Evolutionary conservation across 768 basidiomycete species (phyloP).

Genomic region (Tulasnella sp.): DNA sequence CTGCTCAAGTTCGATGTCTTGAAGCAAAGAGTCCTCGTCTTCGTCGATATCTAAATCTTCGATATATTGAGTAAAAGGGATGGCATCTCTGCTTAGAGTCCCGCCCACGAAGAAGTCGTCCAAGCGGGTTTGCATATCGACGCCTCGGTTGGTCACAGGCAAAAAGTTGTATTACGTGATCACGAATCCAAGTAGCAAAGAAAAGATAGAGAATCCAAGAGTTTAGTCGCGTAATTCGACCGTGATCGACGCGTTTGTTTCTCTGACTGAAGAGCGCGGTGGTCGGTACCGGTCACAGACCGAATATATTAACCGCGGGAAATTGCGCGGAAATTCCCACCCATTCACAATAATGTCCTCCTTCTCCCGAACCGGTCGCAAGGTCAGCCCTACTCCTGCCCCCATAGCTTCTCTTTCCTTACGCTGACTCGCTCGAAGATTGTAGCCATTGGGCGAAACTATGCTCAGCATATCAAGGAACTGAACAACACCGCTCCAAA

Average conservation of each 20-base stretch:
- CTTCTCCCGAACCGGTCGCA: constrained; percentile 33
- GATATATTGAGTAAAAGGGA: constrained; percentile 5
- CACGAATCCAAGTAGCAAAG: not conserved
- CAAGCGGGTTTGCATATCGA: not conserved
- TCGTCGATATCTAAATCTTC: not conserved
- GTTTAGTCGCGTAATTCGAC: not conserved
- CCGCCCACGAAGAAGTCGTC: not conserved
- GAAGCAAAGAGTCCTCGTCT: not conserved
- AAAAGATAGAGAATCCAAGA: not conserved
- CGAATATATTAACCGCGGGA: not conserved
- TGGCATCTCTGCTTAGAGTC: not conserved
- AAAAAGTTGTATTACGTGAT: not conserved
- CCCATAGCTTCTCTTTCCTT: not conserved
- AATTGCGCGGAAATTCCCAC: not conserved
- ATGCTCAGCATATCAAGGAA: constrained; percentile 86
- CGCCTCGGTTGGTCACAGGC: not conserved
- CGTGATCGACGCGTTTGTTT: not conserved
- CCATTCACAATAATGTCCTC: constrained; percentile 31
- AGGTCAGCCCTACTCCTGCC: constrained; percentile 27
- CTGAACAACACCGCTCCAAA: constrained; percentile 82
- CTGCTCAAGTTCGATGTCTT: not conserved
- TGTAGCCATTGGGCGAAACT: constrained; percentile 94
- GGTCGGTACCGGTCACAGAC: not conserved
- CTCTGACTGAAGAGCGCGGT: not conserved
- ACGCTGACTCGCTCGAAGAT: constrained; percentile 53